Evolutionary conservation across 257 asterid genomes (phyloP).

Genomic region (Salvia miltiorrhiza): DNA sequence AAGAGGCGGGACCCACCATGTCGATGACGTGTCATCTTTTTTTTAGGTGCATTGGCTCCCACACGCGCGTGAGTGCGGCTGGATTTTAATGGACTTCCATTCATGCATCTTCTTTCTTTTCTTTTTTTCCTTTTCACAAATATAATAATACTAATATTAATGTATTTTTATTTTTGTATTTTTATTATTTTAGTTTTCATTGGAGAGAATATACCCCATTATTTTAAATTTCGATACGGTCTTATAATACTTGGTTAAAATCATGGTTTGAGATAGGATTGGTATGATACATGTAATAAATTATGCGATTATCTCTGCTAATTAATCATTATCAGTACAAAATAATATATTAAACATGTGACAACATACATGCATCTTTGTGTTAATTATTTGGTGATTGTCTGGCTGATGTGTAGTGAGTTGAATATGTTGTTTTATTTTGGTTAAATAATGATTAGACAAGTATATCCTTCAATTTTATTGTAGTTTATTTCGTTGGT

Average conservation of each 20-base stretch:
- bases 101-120: conserved; percentile 14
- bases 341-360: background rate
- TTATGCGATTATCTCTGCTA: conserved; percentile 17
- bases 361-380: conserved; percentile 23
- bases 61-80: conserved; percentile 30
- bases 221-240: conserved; percentile 5
- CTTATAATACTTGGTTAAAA: conserved; percentile 1
- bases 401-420: conserved; percentile 18
- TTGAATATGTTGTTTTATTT: conserved; percentile 23
- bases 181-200: background rate
- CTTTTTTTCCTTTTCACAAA: background rate
- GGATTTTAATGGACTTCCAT: conserved; percentile 17
- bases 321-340: conserved; percentile 11
- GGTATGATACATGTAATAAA: conserved; percentile 4
- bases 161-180: background rate
- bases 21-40: conserved; percentile 46
- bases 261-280: background rate
- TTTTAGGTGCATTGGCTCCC: conserved; percentile 9
- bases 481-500: background rate
- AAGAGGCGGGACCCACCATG: conserved; percentile 45
- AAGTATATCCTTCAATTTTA: background rate
- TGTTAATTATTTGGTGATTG: conserved; percentile 21
- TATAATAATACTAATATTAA: background rate
- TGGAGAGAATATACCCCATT: conserved; percentile 11
- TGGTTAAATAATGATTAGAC: background rate